These are phyloP conservation scores for Trichoderma arundinaceum DNA, from an alignment of 2,329 filamentous ascomycete genomes.

Conservation along the genomic window DNA sequence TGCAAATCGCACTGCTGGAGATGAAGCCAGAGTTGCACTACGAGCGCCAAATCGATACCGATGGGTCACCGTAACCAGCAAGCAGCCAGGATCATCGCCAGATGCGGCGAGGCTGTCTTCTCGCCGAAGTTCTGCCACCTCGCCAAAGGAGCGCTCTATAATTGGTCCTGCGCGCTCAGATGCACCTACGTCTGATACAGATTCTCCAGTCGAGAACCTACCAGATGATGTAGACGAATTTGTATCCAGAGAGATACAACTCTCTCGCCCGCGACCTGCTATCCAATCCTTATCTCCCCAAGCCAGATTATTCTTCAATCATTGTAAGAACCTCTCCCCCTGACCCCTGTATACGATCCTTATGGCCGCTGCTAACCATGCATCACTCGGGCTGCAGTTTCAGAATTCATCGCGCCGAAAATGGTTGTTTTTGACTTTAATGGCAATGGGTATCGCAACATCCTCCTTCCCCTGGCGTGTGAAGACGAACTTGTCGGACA, in stretches of 20 bases:
- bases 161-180: conserved; percentile 3
- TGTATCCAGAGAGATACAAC: not conserved
- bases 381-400: not conserved
- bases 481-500: conserved; percentile 23
- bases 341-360: not conserved
- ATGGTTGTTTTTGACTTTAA: conserved; percentile 25
- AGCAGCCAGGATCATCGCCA: conserved; percentile 11
- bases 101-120: not conserved
- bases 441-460: conserved; percentile 26
- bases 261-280: not conserved
- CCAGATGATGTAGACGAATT: conserved; percentile 19
- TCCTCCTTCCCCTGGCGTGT: conserved; percentile 20
- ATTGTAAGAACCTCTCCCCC: not conserved
- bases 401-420: conserved; percentile 24
- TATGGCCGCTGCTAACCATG: not conserved
- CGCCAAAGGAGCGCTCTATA: not conserved
- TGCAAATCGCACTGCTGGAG: not conserved
- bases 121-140: not conserved
- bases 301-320: conserved; percentile 15
- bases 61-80: conserved; percentile 24
- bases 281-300: conserved; percentile 20
- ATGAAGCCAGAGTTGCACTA: not conserved
- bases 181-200: not conserved
- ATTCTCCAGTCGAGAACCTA: not conserved
- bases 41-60: conserved; percentile 13